Conservation (phyloP, 2,329 filamentous ascomycete species). For the Ophiocordyceps polyrhachis-furcata region DNA sequence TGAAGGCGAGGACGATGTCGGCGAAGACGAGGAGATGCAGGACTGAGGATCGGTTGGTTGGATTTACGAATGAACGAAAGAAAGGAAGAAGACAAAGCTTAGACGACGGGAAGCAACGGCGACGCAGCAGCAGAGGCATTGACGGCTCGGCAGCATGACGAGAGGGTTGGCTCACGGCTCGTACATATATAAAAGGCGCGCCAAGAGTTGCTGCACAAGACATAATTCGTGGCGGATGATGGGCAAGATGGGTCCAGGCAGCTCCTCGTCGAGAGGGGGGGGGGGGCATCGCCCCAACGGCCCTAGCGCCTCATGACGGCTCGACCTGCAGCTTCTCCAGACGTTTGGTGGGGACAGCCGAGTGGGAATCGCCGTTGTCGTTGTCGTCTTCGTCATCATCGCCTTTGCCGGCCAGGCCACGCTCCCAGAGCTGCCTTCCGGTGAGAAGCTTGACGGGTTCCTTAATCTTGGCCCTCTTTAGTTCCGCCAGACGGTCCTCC, state of each 20-base stretch:
- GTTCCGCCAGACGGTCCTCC: conserved; percentile 65
- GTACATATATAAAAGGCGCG: neutral
- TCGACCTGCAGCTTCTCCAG: conserved; percentile 57
- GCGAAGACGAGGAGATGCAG: conserved; percentile 38
- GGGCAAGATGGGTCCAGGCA: neutral
- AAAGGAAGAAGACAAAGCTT: neutral
- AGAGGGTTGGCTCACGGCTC: neutral
- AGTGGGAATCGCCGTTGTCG: conserved; percentile 47
- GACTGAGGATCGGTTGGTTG: conserved; percentile 7
- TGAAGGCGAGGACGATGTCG: conserved; percentile 26
- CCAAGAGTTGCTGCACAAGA: neutral
- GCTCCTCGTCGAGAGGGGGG: neutral
- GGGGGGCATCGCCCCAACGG: neutral
- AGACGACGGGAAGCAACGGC: too few relatives aligned
- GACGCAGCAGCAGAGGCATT: too few relatives aligned
- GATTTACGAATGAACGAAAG: too few relatives aligned
- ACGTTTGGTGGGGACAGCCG: conserved; percentile 36
- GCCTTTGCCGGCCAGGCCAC: conserved; percentile 46
- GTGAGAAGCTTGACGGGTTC: conserved; percentile 49
- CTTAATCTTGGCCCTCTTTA: conserved; percentile 61
- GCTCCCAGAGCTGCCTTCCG: conserved; percentile 63
- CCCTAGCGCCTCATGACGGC: conserved; percentile 15
- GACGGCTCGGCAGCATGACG: conserved; percentile 1
- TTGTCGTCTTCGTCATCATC: conserved; percentile 48
- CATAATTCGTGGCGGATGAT: neutral